These are phyloP conservation scores for Acacia acuminata DNA, from an alignment of 306 rosid species.

Conservation along the genomic window DNA sequence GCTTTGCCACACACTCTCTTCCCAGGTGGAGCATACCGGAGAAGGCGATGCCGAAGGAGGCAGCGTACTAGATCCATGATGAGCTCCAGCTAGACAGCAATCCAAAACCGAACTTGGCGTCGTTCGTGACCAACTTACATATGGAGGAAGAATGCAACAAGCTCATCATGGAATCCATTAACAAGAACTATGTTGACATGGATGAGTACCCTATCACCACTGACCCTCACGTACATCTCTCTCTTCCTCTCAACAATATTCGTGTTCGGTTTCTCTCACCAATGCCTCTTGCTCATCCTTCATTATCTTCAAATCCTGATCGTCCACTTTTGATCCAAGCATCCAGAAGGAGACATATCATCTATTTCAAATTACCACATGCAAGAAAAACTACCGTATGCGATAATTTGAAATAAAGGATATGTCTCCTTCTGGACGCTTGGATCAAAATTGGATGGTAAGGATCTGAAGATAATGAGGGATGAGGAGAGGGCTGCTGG, in stretches of 20 bases:
- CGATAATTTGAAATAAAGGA: no score
- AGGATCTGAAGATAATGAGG: no score
- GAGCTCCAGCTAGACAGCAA: conserved; percentile 61
- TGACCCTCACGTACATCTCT: conserved; percentile 54
- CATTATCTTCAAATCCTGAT: no score
- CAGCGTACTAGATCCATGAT: conserved; percentile 58
- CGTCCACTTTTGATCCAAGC: no score
- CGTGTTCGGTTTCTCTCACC: no score
- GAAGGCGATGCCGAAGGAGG: conserved; percentile 62
- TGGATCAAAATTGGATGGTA: no score
- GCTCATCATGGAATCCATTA: conserved; percentile 75
- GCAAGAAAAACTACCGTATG: no score
- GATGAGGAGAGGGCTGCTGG: no score
- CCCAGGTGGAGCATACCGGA: conserved; percentile 40
- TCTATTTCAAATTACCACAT: no score
- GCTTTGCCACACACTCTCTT: conserved; percentile 26
- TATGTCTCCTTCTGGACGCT: no score
- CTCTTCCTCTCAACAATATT: background rate
- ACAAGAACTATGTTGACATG: conserved; percentile 80
- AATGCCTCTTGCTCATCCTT: no score
- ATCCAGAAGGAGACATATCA: no score
- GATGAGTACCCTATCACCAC: conserved; percentile 81
- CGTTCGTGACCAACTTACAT: conserved; percentile 81
- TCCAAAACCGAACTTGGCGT: conserved; percentile 76
- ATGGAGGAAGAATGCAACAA: conserved; percentile 77